phyloP scores from a whole-genome alignment of 2,329 filamentous ascomycete genomes.

The Lasiodiplodia sp. region DNA sequence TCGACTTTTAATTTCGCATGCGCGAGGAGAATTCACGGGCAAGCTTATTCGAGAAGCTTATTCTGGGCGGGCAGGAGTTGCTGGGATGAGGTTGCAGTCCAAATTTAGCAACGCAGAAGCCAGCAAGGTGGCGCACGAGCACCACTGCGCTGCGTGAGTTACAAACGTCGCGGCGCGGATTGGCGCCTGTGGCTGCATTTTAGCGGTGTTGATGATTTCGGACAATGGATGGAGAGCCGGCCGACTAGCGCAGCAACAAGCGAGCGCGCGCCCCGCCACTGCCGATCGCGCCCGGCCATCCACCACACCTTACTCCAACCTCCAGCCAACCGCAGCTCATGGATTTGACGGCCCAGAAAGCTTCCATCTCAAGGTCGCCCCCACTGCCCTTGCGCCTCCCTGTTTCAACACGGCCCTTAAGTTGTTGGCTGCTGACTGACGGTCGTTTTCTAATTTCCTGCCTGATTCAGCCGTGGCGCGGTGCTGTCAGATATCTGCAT shows the following conservation, averaged over 20 bases:
- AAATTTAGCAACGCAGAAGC: conserved; percentile 13
- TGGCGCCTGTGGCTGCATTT: conserved; percentile 8
- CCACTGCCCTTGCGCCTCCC: neutral
- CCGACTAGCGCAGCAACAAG: neutral
- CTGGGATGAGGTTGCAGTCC: neutral
- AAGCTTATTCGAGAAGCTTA: conserved; percentile 27
- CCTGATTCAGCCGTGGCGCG: conserved; percentile 19
- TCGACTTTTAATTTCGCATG: neutral
- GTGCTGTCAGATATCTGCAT: conserved; percentile 11
- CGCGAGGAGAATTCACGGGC: neutral
- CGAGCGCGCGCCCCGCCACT: neutral
- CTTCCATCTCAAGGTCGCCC: neutral
- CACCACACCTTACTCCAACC: neutral
- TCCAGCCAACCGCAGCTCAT: neutral
- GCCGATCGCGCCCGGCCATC: neutral
- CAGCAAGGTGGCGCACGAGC: neutral
- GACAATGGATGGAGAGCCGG: conserved; percentile 24
- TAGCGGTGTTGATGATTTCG: conserved; percentile 6
- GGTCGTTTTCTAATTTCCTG: neutral
- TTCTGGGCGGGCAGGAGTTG: neutral
- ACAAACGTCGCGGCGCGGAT: conserved; percentile 6
- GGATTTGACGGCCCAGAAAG: neutral
- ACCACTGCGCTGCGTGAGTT: neutral
- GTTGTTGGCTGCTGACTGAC: neutral
- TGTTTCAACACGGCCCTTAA: too few species aligned